Evolutionary conservation across 768 basidiomycete species (phyloP), one percentile per base, ranked within the genome.

Genomic region (Dacryopinax primogenitus): DNA sequence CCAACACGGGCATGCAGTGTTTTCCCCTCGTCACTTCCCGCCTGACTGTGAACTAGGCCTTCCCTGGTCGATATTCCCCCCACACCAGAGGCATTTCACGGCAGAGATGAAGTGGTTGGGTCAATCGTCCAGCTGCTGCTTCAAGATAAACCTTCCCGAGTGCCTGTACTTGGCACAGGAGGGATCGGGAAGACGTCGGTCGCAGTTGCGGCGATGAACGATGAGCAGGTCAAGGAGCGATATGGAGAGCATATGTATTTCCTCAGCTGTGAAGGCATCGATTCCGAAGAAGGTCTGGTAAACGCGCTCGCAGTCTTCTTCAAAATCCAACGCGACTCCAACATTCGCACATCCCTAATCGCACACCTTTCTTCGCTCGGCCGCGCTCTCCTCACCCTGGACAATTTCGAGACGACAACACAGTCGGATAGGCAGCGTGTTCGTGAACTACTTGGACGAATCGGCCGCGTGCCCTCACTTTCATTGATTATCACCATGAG

Each of bases 371-470:
- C 51, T 65, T 67, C 71, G 7, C 67, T 66, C 15, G 69, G 70
- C 3, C 72, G 70, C 4, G 67, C 73, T 7, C 41, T 78, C 26
- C 34, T 79, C 26, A 65, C 78, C 23, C 69, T 79, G 7, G 77
- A 79, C 64, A 77, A 78, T 64, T 77, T 79, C 64, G 78, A 79
- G 70, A 76, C 77, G 3, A 72, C 75, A 2, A 77, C 76, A 76
- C 70, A 76, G 64, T 68, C 69, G 51, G 67, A 65, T 3, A 66
- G 68, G 62, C 66, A 64, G 9, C 65, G 69, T 26, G 70, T 77
- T 33, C 67, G 71, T 21, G 65, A 68, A 33, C 65, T 76, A 12
- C 67, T 77, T 13, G 44, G 66, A 33, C 64, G 64, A 21, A 62
- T 77, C 6, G 70, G 68, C 6, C 58, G 62, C 7, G 58, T 77